A percentile compares a stretch with the other conserved stretches of the same genome.
Conservation (phyloP, 2,329 filamentous ascomycete genomes). For the Hypoxylon rubiginosum region DNA sequence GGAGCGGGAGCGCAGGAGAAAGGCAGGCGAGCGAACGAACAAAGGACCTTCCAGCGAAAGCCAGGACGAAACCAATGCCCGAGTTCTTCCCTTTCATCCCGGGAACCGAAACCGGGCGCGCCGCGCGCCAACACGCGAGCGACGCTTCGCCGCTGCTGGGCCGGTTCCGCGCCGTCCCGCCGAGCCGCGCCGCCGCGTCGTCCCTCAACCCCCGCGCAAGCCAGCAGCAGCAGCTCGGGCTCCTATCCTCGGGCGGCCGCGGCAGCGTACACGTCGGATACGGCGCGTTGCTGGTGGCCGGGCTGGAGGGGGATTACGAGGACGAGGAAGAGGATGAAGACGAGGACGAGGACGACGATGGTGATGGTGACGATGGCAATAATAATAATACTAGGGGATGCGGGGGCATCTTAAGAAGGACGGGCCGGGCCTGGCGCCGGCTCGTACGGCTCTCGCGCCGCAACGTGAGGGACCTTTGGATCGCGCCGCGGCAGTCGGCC, state of each 20-base stretch:
- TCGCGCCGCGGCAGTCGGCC: conserved; percentile 70
- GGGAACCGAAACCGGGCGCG: conserved; percentile 67
- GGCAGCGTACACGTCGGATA: conserved; percentile 71
- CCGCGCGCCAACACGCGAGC: conserved; percentile 59
- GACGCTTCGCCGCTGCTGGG: conserved; percentile 72
- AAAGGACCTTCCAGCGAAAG: not conserved
- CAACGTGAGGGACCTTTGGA: conserved; percentile 67
- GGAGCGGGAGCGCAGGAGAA: not conserved
- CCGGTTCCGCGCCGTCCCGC: conserved; percentile 71
- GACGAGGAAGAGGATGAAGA: conserved; percentile 49
- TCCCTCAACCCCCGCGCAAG: not conserved
- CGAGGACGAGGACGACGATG: conserved; percentile 43
- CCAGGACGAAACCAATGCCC: conserved; percentile 61
- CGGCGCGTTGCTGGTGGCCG: conserved; percentile 64
- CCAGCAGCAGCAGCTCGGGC: conserved; percentile 52
- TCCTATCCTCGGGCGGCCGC: conserved; percentile 57
- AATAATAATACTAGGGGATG: conserved; percentile 53
- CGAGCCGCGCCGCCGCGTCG: conserved; percentile 15
- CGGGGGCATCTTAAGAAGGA: conserved; percentile 46
- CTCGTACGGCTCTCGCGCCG: conserved; percentile 53
- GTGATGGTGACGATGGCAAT: conserved; percentile 48
- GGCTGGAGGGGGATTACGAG: conserved; percentile 52
- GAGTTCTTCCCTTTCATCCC: conserved; percentile 77
- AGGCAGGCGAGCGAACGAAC: not conserved
- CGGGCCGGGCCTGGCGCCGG: conserved; percentile 51